These are phyloP conservation scores for Canavalia ensiformis DNA, from an alignment of 306 rosid species.

Conservation along the genomic window DNA sequence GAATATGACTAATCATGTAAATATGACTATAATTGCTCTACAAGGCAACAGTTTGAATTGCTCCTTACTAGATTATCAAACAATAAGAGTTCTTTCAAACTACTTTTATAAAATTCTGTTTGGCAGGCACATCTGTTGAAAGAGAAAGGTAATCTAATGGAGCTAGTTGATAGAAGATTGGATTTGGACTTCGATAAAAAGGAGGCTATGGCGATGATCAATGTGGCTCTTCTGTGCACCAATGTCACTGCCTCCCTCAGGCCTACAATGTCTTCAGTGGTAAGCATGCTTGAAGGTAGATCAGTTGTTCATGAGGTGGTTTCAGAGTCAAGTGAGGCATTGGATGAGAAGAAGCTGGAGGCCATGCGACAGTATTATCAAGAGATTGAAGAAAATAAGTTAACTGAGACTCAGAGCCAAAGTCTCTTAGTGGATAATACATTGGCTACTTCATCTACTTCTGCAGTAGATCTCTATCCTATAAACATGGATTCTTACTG, in stretches of 20 bases:
- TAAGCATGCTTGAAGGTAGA: slow-evolving; percentile 62
- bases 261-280: slow-evolving; percentile 57
- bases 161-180: slow-evolving; percentile 50
- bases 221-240: slow-evolving; percentile 54
- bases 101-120: too few relatives aligned
- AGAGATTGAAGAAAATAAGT: slow-evolving; percentile 22
- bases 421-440: slow-evolving; percentile 22
- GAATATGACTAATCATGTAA: too few relatives aligned
- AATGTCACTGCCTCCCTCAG: slow-evolving; percentile 32
- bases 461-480: slow-evolving; percentile 29
- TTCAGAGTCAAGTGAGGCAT: slow-evolving; percentile 27
- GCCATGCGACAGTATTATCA: slow-evolving; percentile 44
- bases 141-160: slow-evolving; percentile 46
- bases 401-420: neutral
- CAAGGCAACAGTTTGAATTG: too few relatives aligned
- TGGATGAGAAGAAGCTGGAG: slow-evolving; percentile 41
- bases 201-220: slow-evolving; percentile 47
- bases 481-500: slow-evolving; percentile 32
- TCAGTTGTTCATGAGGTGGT: slow-evolving; percentile 37
- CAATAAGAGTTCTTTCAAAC: neutral
- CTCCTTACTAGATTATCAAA: too few relatives aligned
- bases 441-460: slow-evolving; percentile 31
- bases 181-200: slow-evolving; percentile 40
- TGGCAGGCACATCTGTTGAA: slow-evolving; percentile 49
- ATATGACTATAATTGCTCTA: too few relatives aligned